Conservation (phyloP, 2,329 filamentous ascomycete genomes). For the Xylaria sp. region DNA sequence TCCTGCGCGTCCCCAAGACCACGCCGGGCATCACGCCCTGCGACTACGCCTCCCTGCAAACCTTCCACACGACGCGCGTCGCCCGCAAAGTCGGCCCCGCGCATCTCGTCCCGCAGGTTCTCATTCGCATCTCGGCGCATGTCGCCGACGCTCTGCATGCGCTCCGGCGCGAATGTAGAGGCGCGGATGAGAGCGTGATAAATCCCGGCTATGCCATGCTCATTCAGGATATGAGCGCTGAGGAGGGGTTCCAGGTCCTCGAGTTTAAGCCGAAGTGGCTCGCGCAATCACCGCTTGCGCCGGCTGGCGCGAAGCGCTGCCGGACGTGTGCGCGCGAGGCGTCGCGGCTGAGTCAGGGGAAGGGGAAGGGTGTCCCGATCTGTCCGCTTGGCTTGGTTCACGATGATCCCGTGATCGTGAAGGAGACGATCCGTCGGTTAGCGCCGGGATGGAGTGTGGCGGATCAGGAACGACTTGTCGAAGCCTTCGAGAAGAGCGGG, state of each 20-base stretch:
- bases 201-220: conserved; percentile 61
- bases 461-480: conserved; percentile 32
- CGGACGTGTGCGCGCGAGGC: conserved; percentile 63
- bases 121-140: conserved; percentile 24
- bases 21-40: conserved; percentile 41
- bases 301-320: conserved; percentile 57
- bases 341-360: conserved; percentile 42
- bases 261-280: conserved; percentile 89
- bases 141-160: conserved; percentile 53
- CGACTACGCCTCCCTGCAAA: conserved; percentile 38
- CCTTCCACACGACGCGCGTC: conserved; percentile 52
- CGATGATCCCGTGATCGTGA: conserved; percentile 40
- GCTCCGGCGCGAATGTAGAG: conserved; percentile 2
- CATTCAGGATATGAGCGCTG: conserved; percentile 65
- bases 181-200: conserved; percentile 43
- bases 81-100: conserved; percentile 37
- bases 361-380: conserved; percentile 40
- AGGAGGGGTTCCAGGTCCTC: conserved; percentile 40
- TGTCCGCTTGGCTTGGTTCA: conserved; percentile 63
- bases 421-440: conserved; percentile 40
- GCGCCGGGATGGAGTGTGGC: conserved; percentile 31
- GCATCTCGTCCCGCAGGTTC: conserved; percentile 31
- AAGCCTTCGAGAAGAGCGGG: conserved; percentile 36
- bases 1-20: conserved; percentile 59
- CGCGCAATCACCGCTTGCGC: conserved; percentile 67